These are phyloP conservation scores for Cystofilobasidium macerans DNA, from an alignment of 768 basidiomycete species.

Conservation along the genomic window DNA sequence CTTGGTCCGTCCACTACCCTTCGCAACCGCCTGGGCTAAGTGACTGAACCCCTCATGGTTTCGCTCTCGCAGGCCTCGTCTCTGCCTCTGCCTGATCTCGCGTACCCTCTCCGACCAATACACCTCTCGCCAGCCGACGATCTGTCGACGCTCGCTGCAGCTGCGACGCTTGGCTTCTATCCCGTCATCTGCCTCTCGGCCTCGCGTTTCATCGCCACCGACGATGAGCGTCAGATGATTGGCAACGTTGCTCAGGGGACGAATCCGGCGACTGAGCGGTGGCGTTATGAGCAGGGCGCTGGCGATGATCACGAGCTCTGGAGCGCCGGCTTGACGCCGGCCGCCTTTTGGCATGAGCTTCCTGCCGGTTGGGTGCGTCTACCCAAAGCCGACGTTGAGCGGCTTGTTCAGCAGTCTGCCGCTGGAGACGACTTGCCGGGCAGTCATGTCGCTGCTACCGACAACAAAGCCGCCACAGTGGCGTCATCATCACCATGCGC, in stretches of 20 bases:
- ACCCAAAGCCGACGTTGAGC: not conserved
- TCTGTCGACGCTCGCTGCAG: conserved; percentile 11
- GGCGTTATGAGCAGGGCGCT: conserved; percentile 80
- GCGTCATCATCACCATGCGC: too few species aligned
- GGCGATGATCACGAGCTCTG: conserved; percentile 92
- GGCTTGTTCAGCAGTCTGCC: not conserved
- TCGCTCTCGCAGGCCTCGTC: conserved; percentile 50
- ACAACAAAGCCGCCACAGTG: too few species aligned
- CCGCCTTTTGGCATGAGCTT: conserved; percentile 61
- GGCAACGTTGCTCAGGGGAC: too few species aligned
- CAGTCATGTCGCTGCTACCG: not conserved
- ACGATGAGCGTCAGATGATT: conserved; percentile 52
- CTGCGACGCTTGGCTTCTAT: conserved; percentile 41
- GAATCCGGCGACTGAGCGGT: too few species aligned
- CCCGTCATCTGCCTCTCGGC: conserved; percentile 81
- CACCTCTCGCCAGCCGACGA: conserved; percentile 49
- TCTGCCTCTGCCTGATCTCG: conserved; percentile 53
- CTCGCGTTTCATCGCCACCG: conserved; percentile 51
- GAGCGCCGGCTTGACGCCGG: conserved; percentile 71
- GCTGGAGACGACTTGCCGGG: not conserved
- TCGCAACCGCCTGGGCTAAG: too few species aligned
- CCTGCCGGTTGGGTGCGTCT: conserved; percentile 39
- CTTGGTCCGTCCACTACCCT: conserved; percentile 43
- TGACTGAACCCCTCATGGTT: too few species aligned
- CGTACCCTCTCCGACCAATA: conserved; percentile 63